A percentile compares a stretch with the other conserved stretches of the same genome.
These are phyloP conservation scores for Sphagnum fallax DNA, from an alignment of 228 moss, liverwort and hornwort species.

Conservation along the genomic window DNA sequence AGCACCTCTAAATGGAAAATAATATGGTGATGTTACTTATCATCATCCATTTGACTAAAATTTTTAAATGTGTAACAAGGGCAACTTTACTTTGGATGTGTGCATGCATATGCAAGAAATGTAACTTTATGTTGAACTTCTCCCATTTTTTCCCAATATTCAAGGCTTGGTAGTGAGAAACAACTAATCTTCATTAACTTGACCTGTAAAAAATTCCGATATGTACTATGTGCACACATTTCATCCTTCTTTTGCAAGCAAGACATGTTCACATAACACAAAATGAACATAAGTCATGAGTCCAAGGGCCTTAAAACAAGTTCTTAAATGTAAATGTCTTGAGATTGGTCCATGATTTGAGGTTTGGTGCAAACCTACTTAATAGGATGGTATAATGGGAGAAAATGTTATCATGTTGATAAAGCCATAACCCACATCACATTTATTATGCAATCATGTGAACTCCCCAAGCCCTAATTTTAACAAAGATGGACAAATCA, in stretches of 20 bases:
- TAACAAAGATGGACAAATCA: no score
- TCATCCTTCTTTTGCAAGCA: no score
- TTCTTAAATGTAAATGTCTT: no score
- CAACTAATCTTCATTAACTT: background rate
- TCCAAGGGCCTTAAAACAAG: no score
- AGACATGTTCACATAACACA: no score
- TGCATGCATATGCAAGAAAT: constrained; percentile 87
- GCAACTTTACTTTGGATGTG: constrained; percentile 99
- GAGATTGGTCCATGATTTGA: no score
- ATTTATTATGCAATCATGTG: constrained; percentile 65
- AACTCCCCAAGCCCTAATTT: no score
- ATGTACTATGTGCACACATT: no score
- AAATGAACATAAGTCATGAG: no score
- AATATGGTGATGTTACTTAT: constrained; percentile 95
- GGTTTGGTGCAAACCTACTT: constrained; percentile 16
- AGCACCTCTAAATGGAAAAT: constrained; percentile 97
- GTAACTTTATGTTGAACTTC: constrained; percentile 94
- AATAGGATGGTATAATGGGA: constrained; percentile 88
- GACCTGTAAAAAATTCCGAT: no score
- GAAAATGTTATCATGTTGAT: constrained; percentile 93
- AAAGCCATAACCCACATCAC: constrained; percentile 95
- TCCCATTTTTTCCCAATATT: constrained; percentile 97
- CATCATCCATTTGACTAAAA: constrained; percentile 97
- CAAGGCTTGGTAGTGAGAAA: constrained; percentile 46
- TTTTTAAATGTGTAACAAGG: constrained; percentile 95